A percentile compares a stretch with the other conserved stretches of the same genome.
These are phyloP conservation scores for Eucalyptus victrix DNA, from an alignment of 345 rosid species.

Conservation along the genomic window DNA sequence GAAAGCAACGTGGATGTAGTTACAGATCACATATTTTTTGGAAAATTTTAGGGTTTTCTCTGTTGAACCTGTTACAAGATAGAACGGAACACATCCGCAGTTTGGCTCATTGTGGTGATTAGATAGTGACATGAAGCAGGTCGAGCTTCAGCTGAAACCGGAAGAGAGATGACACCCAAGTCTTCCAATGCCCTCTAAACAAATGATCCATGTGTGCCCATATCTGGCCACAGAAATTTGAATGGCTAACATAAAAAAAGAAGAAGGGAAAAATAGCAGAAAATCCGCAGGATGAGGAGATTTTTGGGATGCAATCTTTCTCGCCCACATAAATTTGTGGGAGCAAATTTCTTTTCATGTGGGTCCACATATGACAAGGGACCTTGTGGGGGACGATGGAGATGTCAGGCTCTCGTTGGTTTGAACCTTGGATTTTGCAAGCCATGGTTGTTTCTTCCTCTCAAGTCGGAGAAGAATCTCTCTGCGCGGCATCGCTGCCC, in stretches of 20 bases:
- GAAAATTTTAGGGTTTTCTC: background rate
- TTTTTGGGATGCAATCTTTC: background rate
- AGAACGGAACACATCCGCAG: background rate
- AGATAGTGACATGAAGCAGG: background rate
- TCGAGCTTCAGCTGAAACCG: background rate
- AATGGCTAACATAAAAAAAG: background rate
- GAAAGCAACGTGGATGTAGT: background rate
- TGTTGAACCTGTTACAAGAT: background rate
- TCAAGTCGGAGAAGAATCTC: background rate
- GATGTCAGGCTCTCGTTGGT: background rate
- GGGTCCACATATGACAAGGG: background rate
- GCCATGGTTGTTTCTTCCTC: background rate
- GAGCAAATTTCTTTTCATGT: background rate
- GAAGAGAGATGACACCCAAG: background rate
- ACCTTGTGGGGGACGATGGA: background rate
- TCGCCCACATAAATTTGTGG: background rate
- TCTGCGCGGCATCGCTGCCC: background rate
- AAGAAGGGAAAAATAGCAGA: background rate
- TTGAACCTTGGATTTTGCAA: background rate
- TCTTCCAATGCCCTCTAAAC: background rate
- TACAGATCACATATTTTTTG: background rate
- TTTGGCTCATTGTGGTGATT: background rate
- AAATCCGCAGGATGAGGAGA: background rate
- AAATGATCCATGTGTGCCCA: background rate
- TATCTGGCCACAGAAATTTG: background rate